Evolutionary conservation across 2,329 filamentous ascomycete species (phyloP), one percentile per base, ranked within the genome.

Genomic region (Fusarium nanum): DNA sequence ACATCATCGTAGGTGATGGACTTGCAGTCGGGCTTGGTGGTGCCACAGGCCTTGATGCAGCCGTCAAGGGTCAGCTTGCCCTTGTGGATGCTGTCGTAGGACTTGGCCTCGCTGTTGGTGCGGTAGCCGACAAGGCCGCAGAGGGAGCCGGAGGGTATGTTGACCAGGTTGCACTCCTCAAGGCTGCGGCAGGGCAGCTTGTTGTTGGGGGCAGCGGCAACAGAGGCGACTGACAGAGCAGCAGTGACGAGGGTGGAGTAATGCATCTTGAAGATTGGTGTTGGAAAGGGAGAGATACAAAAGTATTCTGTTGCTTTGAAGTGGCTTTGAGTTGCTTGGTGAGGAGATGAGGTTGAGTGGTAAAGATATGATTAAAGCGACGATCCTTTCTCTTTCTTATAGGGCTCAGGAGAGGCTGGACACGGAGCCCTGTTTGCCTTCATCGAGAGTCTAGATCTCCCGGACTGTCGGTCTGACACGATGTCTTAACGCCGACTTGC

Each of bases 101-200:
- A 25, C 23, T 18, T 18, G 9, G 23, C 20, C 4, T 23, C 1
- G 44, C 18, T 37, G 34, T 23, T 23, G 44, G 23, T n/a, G 6
- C 23, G 16, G 23, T 46, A 46, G 22, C 44, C 44, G 7, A 46
- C 23, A 8, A 46, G 44, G 10, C 44, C 44, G 11, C 44, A 46
- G 16, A 25, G 44, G 23, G 44, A 46, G 22, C 44, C 44, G 12
- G 28, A 49, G 13, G 46, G 28, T 2, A 49, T 49, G 20, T 32
- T 32, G 28, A 22, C 20, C n/a, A 49, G 13, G n/a, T 49, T 49
- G 46, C 46, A 49, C 27, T 49, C 46, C n/a, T 49, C 46, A 23
- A 49, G 46, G n/a, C 46, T 49, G 46, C 46, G 46, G 46, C 46
- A 49, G 7, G 46, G 46, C 27, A 49, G 46, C 46, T 49, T 49